Conservation (phyloP, 345 rosid genomes). For the Citrus cavaleriei region DNA sequence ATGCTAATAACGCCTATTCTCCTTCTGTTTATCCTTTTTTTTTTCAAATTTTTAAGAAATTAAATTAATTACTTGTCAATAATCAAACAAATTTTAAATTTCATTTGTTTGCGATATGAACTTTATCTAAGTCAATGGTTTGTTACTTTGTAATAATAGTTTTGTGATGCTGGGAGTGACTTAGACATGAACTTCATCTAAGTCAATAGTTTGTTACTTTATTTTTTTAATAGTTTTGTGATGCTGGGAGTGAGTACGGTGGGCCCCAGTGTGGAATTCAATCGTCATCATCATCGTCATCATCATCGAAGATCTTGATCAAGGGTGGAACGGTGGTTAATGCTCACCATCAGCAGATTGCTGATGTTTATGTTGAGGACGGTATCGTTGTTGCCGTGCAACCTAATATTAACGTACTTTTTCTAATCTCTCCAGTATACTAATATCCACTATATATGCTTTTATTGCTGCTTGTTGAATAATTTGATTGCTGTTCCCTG, state of each 20-base stretch:
- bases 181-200: not conserved
- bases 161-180: constrained; percentile 53
- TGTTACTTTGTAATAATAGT: constrained; percentile 28
- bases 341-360: constrained; percentile 71
- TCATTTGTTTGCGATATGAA: not conserved
- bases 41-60: not conserved
- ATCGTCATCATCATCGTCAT: constrained; percentile 27
- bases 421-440: not conserved
- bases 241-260: constrained; percentile 43
- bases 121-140: not conserved
- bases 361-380: constrained; percentile 89
- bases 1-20: not conserved
- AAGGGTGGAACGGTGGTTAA: constrained; percentile 92
- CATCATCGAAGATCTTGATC: constrained; percentile 65
- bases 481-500: not conserved
- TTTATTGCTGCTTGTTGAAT: not conserved
- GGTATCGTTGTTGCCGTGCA: constrained; percentile 66
- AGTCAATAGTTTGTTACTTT: no score
- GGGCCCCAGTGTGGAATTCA: constrained; percentile 43
- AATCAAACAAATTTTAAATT: not conserved
- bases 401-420: constrained; percentile 59
- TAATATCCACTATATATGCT: not conserved
- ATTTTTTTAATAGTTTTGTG: constrained; percentile 51
- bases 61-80: not conserved
- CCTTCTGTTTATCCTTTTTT: not conserved